Evolutionary conservation across 2,329 filamentous ascomycete genomes (phyloP), one percentile per base, ranked within the genome.

Genomic region (Fusarium sp.): DNA sequence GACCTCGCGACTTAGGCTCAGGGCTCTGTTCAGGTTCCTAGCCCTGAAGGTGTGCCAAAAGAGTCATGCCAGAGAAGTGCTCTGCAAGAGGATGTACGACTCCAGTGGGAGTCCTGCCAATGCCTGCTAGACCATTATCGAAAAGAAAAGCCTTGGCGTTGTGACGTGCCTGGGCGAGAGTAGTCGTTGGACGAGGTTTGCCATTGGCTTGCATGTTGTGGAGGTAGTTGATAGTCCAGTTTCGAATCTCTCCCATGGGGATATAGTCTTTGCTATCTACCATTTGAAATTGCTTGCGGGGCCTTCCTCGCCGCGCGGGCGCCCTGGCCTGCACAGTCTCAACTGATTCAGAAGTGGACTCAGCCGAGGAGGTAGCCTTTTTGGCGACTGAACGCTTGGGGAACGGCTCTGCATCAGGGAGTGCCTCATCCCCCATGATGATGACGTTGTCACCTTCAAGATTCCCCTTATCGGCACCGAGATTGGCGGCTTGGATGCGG

Each of bases 141-240:
- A 74, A 73, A 19, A 78, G 46, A 21, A 75, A 53, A 2, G 55
- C 56, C 8, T 59, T 35, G 9, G 76, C 76, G 37, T 74, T 76
- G 50, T 72, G 75, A 54, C 71, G 79, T n/a, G 80, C 77, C 61
- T 79, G 76, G 4, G 71, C 64, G 10, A 54, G 42, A 1, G 74
- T 74, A 31, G 70, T 67, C 8, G 52, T 53, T 29, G 65, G 61
- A 4, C 38, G 68, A 49, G 53, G 57, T 48, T 73, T 74, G 50
- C 58, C 70, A 35, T 60, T 63, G 15, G 65, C 71, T 25, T 73
- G 66, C 84, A 91, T 93, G 62, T 87, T 88, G 10, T 72, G 60
- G 8, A 78, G 56, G 52, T 85, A 84, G 36, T 80, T 67, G 1
- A 62, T 51, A 47, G 73, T 69, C 82, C 81, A 84, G 6, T 60